phyloP scores from a whole-genome alignment of 768 basidiomycete species.

The Holtermanniella nyarrowii region DNA sequence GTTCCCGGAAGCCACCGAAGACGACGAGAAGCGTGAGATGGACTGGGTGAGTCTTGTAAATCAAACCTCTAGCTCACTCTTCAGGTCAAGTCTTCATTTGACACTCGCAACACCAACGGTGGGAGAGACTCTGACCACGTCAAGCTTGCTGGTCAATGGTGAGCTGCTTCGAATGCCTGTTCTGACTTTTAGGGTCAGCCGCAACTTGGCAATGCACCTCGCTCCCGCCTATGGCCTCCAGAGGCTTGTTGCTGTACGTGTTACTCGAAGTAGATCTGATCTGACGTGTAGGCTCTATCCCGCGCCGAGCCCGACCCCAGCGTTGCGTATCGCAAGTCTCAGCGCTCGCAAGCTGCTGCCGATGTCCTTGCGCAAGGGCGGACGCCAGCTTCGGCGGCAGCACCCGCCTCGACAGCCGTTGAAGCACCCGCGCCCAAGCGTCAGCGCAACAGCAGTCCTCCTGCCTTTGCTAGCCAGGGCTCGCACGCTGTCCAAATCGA shows the following conservation, averaged over 20 bases:
- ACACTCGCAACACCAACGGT: slow-evolving; percentile 64
- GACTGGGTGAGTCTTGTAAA: slow-evolving; percentile 50
- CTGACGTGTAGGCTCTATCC: slow-evolving; percentile 56
- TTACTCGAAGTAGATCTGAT: neutral
- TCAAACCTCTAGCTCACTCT: slow-evolving; percentile 1
- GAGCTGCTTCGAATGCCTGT: neutral
- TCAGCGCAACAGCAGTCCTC: slow-evolving; percentile 28
- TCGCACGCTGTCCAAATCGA: slow-evolving; percentile 22
- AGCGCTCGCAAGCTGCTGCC: slow-evolving; percentile 37
- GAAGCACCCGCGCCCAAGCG: slow-evolving; percentile 38
- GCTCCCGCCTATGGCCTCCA: slow-evolving; percentile 59
- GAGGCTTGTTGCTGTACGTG: slow-evolving; percentile 39
- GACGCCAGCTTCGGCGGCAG: slow-evolving; percentile 33
- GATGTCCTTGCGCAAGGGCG: slow-evolving; percentile 35
- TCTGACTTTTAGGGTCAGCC: slow-evolving; percentile 30
- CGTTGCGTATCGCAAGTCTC: slow-evolving; percentile 65
- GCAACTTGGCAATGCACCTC: slow-evolving; percentile 53
- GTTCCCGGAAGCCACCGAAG: slow-evolving; percentile 68
- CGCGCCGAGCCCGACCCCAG: slow-evolving; percentile 67
- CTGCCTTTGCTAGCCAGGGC: slow-evolving; percentile 51
- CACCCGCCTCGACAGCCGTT: slow-evolving; percentile 33
- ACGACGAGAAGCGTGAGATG: slow-evolving; percentile 66
- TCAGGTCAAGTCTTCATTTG: slow-evolving; percentile 58
- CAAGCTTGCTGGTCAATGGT: slow-evolving; percentile 82
- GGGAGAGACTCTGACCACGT: slow-evolving; percentile 55